Conservation (phyloP, 2,329 filamentous ascomycete species). For the Ampelomyces quisqualis region DNA sequence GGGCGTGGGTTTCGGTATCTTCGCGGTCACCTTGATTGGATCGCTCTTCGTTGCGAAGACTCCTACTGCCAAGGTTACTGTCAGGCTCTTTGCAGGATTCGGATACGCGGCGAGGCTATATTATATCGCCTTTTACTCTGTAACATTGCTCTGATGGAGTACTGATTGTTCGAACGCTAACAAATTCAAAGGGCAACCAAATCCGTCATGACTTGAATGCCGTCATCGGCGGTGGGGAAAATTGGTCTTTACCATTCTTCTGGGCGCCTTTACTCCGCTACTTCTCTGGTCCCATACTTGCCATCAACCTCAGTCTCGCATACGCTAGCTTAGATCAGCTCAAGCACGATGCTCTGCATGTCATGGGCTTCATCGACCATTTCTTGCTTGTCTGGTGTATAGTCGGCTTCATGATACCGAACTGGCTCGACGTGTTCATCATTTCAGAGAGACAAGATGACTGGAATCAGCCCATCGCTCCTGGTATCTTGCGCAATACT, state of each 20-base stretch:
- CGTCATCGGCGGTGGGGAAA: constrained; percentile 52
- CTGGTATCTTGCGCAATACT: background rate
- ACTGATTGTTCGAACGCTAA: background rate
- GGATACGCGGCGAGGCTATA: background rate
- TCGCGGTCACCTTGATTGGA: constrained; percentile 41
- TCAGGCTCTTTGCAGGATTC: constrained; percentile 45
- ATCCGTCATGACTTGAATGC: constrained; percentile 56
- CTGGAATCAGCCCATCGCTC: background rate
- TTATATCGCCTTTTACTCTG: constrained; percentile 53
- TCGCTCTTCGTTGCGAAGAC: constrained; percentile 45
- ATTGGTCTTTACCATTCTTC: constrained; percentile 55
- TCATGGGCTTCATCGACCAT: constrained; percentile 25
- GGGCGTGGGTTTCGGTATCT: constrained; percentile 54
- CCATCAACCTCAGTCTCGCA: constrained; percentile 27
- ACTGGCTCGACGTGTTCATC: constrained; percentile 4
- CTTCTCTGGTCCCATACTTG: constrained; percentile 23
- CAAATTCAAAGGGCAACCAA: constrained; percentile 51
- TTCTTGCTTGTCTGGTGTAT: constrained; percentile 5
- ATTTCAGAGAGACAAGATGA: background rate
- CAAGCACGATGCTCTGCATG: constrained; percentile 26
- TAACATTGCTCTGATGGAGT: constrained; percentile 21
- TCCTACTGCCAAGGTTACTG: constrained; percentile 48
- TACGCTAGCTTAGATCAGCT: constrained; percentile 23
- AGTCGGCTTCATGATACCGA: constrained; percentile 1
- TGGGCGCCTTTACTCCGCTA: constrained; percentile 41